Conservation (phyloP, 2,329 filamentous ascomycete genomes). For the Ophiostoma angusticollis region DNA sequence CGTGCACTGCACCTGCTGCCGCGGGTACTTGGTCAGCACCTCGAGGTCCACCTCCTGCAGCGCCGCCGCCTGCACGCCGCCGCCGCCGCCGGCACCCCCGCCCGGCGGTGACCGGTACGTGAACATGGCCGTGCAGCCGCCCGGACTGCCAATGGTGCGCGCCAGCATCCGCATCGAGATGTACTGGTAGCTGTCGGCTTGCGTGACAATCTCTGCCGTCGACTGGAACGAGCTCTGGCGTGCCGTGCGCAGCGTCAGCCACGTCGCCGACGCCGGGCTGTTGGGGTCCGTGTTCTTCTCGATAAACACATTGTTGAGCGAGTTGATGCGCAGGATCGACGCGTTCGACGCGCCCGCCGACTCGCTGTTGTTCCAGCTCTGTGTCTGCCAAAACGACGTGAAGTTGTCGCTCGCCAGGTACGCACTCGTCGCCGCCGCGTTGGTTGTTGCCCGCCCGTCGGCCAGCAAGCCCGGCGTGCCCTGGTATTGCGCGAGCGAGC, state of each 20-base stretch:
- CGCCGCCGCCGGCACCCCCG: constrained; percentile 9
- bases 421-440: constrained; percentile 18
- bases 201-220: constrained; percentile 34
- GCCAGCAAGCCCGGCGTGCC: constrained; percentile 16
- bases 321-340: constrained; percentile 20
- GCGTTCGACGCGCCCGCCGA: background rate
- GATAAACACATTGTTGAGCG: constrained; percentile 29
- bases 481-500: constrained; percentile 17
- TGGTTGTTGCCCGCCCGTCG: constrained; percentile 11
- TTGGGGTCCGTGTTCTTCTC: constrained; percentile 26
- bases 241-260: constrained; percentile 34
- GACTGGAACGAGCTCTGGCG: constrained; percentile 32
- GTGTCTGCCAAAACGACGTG: constrained; percentile 20
- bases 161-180: constrained; percentile 38
- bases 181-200: constrained; percentile 23
- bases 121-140: constrained; percentile 41
- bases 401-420: constrained; percentile 21
- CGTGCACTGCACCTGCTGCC: constrained; percentile 38
- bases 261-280: constrained; percentile 28
- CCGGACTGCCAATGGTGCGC: constrained; percentile 33
- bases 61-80: constrained; percentile 14
- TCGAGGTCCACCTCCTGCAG: constrained; percentile 42
- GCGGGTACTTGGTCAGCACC: constrained; percentile 34
- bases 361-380: constrained; percentile 14
- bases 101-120: constrained; percentile 28